Evolutionary conservation across 371 early-diverging fungal genomes (phyloP), one percentile per base, ranked within the genome.

Genomic region (Mucor lusitanicus): DNA sequence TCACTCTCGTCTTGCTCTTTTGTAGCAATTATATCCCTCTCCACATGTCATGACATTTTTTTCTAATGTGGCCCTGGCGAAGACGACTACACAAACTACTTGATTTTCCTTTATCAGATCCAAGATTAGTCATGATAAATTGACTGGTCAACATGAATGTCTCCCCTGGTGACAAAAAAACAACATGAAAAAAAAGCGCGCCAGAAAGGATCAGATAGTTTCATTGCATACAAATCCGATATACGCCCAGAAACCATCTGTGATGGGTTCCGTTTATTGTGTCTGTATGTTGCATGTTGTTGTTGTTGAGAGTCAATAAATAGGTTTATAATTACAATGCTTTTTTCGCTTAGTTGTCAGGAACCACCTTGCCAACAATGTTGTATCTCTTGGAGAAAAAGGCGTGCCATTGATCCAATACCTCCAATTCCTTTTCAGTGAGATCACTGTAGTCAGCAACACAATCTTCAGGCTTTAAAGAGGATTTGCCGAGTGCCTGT

Each of bases 381-480:
- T 88, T 82, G 63, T 94, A 95, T 74, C 91, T 86, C 75, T 91
- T 90, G 67, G 79, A 72, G 77, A 90, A 95, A 75, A 87, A 90
- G 6, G 83, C 74, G 58, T 82, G 84, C 95, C 95, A 95, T 64
- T 95, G 87, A 62, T 93, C 81, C 23, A 95, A 82, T 0, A 88
- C 88, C 64, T 91, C 80, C 53, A 85, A 73, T 81, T 93, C 91
- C 67, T 91, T 90, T 59, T 79, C 88, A 58, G 75, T 80, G 66
- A 94, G 74, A 2, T 70, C 82, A 54, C 88, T 87, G 68, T 82
- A 85, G 73, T 93, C 92, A 21, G 92, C 77, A 30, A 89, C 68
- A 65, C 91, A 92, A 62, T 94, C 91, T 65, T 90, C 92, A 35
- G 82, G 81, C 65, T 95, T 88, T 62, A 93, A 72, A 17, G 92